phyloP scores from a whole-genome alignment of 2,329 filamentous ascomycete genomes.

The Reticulascus tulasneorum region DNA sequence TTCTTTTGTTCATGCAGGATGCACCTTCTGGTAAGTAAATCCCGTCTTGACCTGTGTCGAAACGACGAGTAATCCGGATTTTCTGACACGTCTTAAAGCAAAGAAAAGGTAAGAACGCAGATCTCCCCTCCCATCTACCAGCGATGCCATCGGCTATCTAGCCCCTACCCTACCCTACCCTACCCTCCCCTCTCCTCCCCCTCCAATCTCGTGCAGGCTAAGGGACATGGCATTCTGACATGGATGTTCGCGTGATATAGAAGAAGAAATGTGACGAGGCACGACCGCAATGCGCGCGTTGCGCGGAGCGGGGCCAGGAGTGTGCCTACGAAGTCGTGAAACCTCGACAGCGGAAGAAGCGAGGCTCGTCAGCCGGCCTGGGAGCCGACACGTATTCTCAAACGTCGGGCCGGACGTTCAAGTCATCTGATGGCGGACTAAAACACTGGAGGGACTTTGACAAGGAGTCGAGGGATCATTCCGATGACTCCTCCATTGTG shows the following conservation, averaged over 20 bases:
- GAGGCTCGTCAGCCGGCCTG: slow-evolving; percentile 17
- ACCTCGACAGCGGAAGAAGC: slow-evolving; percentile 34
- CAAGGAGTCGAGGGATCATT: too few relatives aligned
- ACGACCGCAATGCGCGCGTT: slow-evolving; percentile 47
- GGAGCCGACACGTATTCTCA: slow-evolving; percentile 8
- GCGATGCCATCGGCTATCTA: too few relatives aligned
- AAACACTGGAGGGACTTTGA: slow-evolving; percentile 11
- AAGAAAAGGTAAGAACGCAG: slow-evolving; percentile 46
- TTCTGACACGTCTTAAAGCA: slow-evolving; percentile 29
- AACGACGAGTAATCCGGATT: neutral
- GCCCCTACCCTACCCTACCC: too few relatives aligned
- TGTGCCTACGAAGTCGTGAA: slow-evolving; percentile 48
- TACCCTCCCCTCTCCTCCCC: neutral
- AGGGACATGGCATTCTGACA: neutral
- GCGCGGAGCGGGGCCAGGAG: slow-evolving; percentile 42
- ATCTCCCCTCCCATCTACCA: neutral
- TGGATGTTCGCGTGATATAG: slow-evolving; percentile 23
- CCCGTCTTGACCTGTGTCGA: neutral
- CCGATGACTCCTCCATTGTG: too few relatives aligned
- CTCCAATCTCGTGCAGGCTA: neutral
- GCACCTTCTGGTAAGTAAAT: slow-evolving; percentile 45
- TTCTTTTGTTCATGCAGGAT: slow-evolving; percentile 32
- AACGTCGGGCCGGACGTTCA: neutral
- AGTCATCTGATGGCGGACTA: slow-evolving; percentile 5
- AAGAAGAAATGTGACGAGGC: slow-evolving; percentile 57